A percentile compares a stretch with the other conserved stretches of the same genome.
Evolutionary conservation across 2,329 filamentous ascomycete species (phyloP).

Genomic region (Penicillium italicum): DNA sequence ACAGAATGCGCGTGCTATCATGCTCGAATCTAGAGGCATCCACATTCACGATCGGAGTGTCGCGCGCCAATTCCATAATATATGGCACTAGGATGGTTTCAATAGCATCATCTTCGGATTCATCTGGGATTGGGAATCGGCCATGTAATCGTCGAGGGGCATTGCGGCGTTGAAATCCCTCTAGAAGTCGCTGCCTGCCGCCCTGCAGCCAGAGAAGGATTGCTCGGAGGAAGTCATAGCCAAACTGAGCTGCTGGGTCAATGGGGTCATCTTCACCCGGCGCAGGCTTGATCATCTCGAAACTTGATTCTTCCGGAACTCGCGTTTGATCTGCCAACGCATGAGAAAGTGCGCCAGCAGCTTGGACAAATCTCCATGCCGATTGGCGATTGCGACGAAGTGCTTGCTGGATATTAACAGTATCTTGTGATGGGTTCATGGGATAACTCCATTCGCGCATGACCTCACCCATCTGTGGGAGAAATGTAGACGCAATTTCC

Average conservation of each 20-base stretch:
- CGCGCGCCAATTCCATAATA: slow-evolving; percentile 52
- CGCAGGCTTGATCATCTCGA: slow-evolving; percentile 49
- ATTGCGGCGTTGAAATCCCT: slow-evolving; percentile 53
- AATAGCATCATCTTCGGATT: slow-evolving; percentile 51
- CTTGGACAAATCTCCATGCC: slow-evolving; percentile 60
- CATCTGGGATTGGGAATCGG: slow-evolving; percentile 52
- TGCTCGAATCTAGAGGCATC: slow-evolving; percentile 57
- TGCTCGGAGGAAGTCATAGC: slow-evolving; percentile 63
- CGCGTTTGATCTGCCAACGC: slow-evolving; percentile 54
- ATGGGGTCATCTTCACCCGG: slow-evolving; percentile 42
- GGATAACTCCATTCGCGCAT: slow-evolving; percentile 58
- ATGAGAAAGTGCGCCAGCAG: slow-evolving; percentile 55
- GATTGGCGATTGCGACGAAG: slow-evolving; percentile 55
- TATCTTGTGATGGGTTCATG: slow-evolving; percentile 51
- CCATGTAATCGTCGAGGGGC: slow-evolving; percentile 39
- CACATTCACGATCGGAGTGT: slow-evolving; percentile 52
- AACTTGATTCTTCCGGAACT: slow-evolving; percentile 39
- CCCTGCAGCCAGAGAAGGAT: slow-evolving; percentile 62
- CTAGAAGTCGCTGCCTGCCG: slow-evolving; percentile 52
- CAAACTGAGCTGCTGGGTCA: slow-evolving; percentile 50
- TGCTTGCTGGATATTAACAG: slow-evolving; percentile 54
- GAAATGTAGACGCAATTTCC: slow-evolving; percentile 45
- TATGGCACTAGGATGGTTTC: slow-evolving; percentile 59
- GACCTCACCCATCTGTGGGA: slow-evolving; percentile 57
- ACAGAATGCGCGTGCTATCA: slow-evolving; percentile 52